A percentile compares a stretch with the other conserved stretches of the same genome.
phyloP scores from a whole-genome alignment of 805 yeast species.

The Candida maesae region DNA sequence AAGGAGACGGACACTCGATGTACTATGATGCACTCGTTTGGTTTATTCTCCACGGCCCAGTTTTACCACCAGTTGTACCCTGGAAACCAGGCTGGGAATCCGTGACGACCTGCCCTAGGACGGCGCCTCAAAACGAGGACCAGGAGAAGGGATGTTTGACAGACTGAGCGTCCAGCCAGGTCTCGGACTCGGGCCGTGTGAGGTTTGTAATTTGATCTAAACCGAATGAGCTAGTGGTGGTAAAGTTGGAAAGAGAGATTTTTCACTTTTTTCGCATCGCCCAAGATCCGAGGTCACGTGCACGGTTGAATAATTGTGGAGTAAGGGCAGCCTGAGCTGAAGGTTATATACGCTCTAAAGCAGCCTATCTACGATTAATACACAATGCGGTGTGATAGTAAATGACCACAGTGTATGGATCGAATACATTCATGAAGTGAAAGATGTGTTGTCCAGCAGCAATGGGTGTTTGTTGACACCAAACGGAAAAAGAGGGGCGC shows the following conservation, averaged over 20 bases:
- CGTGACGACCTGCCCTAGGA: constrained; percentile 14
- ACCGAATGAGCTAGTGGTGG: background rate
- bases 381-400: too few relatives aligned
- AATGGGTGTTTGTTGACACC: too few relatives aligned
- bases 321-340: too few relatives aligned
- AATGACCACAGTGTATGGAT: too few relatives aligned
- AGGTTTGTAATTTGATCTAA: too few relatives aligned
- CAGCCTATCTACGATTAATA: too few relatives aligned
- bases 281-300: background rate
- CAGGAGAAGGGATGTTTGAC: constrained; percentile 18
- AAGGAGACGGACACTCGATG: constrained; percentile 18
- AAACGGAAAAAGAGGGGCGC: too few relatives aligned
- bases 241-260: background rate
- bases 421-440: too few relatives aligned
- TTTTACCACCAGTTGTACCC: background rate
- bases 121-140: constrained; percentile 23
- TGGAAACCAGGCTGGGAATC: background rate
- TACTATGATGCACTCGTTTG: constrained; percentile 29
- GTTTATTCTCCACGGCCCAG: background rate
- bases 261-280: background rate
- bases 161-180: constrained; percentile 12
- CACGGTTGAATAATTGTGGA: too few relatives aligned
- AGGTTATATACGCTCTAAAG: too few relatives aligned
- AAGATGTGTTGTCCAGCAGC: too few relatives aligned
- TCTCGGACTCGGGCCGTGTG: constrained; percentile 1